Percentiles rank a stretch among this genome's conserved stretches.
Conservation (phyloP, 225 moss, liverwort and hornwort species). For the Sphagnum contortum region DNA sequence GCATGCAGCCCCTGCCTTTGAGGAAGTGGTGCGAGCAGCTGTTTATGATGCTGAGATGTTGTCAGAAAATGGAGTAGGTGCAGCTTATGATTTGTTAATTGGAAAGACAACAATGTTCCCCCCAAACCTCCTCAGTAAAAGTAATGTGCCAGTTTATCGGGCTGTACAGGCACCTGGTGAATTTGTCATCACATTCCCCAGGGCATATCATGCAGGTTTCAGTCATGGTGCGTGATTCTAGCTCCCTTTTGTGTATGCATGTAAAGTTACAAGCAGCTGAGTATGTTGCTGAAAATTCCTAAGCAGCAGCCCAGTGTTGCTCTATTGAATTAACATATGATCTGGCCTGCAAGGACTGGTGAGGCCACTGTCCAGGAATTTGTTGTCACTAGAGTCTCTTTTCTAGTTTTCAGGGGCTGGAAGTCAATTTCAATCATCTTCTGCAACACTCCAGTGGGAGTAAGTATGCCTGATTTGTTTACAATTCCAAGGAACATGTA, state of each 20-base stretch:
- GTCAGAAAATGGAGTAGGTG: slow-evolving; percentile 22
- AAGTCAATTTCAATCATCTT: no score
- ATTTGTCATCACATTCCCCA: slow-evolving; percentile 37
- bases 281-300: neutral
- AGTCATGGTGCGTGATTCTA: slow-evolving; percentile 12
- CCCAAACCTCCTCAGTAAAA: slow-evolving; percentile 21
- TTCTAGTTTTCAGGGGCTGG: no score
- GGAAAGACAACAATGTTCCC: slow-evolving; percentile 37
- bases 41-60: slow-evolving; percentile 29
- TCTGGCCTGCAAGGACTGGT: no score
- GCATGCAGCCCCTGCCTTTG: slow-evolving; percentile 30
- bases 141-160: slow-evolving; percentile 22
- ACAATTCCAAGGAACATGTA: no score
- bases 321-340: no score
- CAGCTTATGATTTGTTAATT: slow-evolving; percentile 29
- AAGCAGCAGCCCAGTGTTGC: no score
- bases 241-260: neutral
- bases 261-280: neutral
- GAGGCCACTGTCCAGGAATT: no score
- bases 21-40: slow-evolving; percentile 19
- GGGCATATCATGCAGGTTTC: slow-evolving; percentile 35
- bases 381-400: no score
- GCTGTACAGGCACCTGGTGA: slow-evolving; percentile 31
- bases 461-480: no score
- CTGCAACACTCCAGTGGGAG: no score